A percentile compares a stretch with the other conserved stretches of the same genome.
Conservation (phyloP, 108 stramenopile genomes). For the Parietichytrium sp. region DNA sequence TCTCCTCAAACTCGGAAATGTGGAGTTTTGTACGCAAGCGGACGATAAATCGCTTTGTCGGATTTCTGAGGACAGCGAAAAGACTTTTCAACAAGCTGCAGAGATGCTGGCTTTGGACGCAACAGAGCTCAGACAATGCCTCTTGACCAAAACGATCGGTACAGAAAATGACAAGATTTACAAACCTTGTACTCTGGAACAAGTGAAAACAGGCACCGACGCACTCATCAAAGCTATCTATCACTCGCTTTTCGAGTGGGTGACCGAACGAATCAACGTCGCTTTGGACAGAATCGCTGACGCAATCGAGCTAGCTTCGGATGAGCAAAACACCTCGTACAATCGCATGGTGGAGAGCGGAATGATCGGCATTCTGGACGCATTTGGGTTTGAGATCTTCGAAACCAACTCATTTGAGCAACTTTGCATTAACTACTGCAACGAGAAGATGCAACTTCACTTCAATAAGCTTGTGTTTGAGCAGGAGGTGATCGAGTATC, state of each 20-base stretch:
- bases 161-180: neutral
- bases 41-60: too few relatives aligned
- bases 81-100: neutral
- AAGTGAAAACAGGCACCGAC: neutral
- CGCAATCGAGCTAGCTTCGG: neutral
- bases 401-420: slow-evolving; percentile 44
- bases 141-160: neutral
- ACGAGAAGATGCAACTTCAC: slow-evolving; percentile 45
- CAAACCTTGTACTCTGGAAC: neutral
- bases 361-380: slow-evolving; percentile 40
- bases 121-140: neutral
- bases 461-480: slow-evolving; percentile 42
- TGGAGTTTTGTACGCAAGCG: neutral
- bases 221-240: slow-evolving; percentile 5
- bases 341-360: neutral
- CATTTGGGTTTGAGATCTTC: slow-evolving; percentile 49
- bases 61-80: neutral
- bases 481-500: slow-evolving; percentile 19
- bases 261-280: slow-evolving; percentile 16
- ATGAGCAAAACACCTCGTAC: too few relatives aligned
- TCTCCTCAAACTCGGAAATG: neutral
- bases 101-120: neutral
- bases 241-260: neutral
- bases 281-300: neutral
- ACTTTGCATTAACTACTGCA: slow-evolving; percentile 48